Conservation (phyloP, 345 rosid genomes). For the Euphorbia pulcherrima region DNA sequence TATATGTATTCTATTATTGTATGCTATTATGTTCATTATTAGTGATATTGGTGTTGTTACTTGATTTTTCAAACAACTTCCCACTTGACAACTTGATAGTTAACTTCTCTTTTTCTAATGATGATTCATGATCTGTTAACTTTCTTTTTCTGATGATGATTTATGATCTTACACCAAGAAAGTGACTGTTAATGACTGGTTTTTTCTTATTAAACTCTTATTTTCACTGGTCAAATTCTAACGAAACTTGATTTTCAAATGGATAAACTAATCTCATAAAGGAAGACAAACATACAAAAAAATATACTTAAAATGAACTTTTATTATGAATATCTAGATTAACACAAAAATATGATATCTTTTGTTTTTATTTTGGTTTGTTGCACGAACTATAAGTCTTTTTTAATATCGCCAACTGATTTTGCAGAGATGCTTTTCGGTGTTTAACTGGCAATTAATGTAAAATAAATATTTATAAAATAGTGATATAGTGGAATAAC, state of each 20-base stretch:
- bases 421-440: too few relatives aligned
- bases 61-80: too few relatives aligned
- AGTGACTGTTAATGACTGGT: neutral
- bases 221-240: neutral
- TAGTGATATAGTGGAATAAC: too few relatives aligned
- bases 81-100: neutral
- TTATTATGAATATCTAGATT: neutral
- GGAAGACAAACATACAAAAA: neutral
- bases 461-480: too few relatives aligned
- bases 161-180: conserved; percentile 3
- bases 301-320: neutral
- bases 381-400: too few relatives aligned
- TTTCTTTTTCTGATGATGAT: neutral
- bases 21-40: too few relatives aligned
- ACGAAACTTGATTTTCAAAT: neutral
- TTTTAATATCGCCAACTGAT: too few relatives aligned
- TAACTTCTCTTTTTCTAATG: neutral
- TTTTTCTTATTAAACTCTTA: neutral
- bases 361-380: too few relatives aligned
- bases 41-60: too few relatives aligned
- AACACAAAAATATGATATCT: too few relatives aligned
- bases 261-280: neutral
- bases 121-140: neutral
- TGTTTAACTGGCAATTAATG: too few relatives aligned
- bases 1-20: too few relatives aligned